Evolutionary conservation across 2,329 filamentous ascomycete species (phyloP), one percentile per base, ranked within the genome.

Genomic region (Juglanconis sp.): DNA sequence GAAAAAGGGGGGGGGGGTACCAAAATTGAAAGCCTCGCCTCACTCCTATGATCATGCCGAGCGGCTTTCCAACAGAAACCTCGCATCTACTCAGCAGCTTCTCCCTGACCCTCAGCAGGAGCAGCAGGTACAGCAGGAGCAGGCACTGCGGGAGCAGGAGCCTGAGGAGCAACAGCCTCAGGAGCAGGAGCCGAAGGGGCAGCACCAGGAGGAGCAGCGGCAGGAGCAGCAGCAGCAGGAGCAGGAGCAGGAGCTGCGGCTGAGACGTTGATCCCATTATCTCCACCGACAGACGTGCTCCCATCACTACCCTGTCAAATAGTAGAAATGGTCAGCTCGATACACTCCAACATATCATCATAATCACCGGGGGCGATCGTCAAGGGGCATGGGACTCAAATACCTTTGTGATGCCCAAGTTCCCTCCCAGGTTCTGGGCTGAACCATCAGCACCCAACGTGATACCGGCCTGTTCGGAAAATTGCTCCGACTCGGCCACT

Each of bases 391-490:
- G 24, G 24, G 24, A 24, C 24, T 24, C n/a, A 42, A 35, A 40
- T 42, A 53, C 60, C 50, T 60, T 38, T n/a, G 61, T 63, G 35
- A 63, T 63, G 8, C 61, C 61, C 24, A 61, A 46, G 40, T 63
- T 53, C 24, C 61, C 61, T 50, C 61, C 61, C 6, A 63, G 31
- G 50, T 63, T 63, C 50, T 60, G 50, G 3, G 54, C 40, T 30
- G 57, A 40, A 10, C 61, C 61, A 38, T 61, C 55, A 13, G 58
- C 54, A 4, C 59, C 61, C 2, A 63, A 10, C 5, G 58, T 53
- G 42, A 63, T 63, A 13, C 61, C 61, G 6, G 61, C 57, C n/a
- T 63, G 46, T 46, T 63, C 61, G 36, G 57, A 60, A 46, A 63
- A 63, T 51, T 63, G 61, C 53, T 63, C 61, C n/a, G 53, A 55